Evolutionary conservation across 371 early-diverging fungal species (phyloP), one percentile per base, ranked within the genome.

Genomic region (Zancudomyces culisetae): DNA sequence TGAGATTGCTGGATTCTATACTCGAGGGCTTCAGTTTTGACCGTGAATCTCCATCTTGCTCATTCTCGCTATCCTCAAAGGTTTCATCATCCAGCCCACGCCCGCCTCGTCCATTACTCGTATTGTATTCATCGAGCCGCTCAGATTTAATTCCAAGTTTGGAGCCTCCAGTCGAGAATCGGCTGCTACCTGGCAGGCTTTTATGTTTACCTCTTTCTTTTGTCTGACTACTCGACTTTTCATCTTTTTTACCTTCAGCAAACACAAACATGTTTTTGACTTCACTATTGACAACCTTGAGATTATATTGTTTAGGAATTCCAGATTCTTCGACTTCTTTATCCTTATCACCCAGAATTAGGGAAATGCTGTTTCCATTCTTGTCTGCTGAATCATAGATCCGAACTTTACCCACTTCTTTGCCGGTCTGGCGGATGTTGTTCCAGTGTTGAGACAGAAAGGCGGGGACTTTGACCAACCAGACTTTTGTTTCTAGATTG

Each of bases 391-490:
- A 46, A 42, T 71, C 76, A 55, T 80, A 81, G 48, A 91, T 82
- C 51, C 87, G 76, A 51, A 91, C 70, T 42, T 68, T 80, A 39
- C 89, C 93, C 27, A 90, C 69, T 49, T 81, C 80, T n/a, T 50
- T 57, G 1, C 64, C 68, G 12, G 74, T 66, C 22, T 78, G 74
- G 1, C 80, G 80, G 53, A 80, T 68, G 47, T 51, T 51, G 47
- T 76, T 77, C 93, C 92, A 92, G 54, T 75, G 74, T 15, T 88
- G 79, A 2, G 85, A 83, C 43, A 93, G 62, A 58, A 89, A 92
- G 52, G 72, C 72, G 1, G 94, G 94, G 10, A 90, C 85, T 63
- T 90, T 92, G 40, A 89, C 90, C 10, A 90, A 76, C 90, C 90
- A 90, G 21, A 85, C 84, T 61, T 83, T 79, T 27, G 76, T 79